phyloP scores from a whole-genome alignment of 441 rosid genomes.

The Flueggea neowawraea region DNA sequence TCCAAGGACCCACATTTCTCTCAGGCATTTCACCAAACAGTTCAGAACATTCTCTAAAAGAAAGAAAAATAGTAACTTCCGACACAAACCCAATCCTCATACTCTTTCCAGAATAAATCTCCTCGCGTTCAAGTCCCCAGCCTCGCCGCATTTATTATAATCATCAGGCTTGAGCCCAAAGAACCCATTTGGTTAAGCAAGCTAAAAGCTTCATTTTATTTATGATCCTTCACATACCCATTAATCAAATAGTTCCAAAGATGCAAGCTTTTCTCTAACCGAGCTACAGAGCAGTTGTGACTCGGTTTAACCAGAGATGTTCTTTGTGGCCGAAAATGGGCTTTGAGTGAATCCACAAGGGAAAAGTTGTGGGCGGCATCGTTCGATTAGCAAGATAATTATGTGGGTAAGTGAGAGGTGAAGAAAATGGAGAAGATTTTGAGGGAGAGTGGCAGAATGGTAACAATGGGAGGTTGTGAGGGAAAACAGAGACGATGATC shows the following conservation, averaged over 20 bases:
- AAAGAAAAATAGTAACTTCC: conserved; percentile 42
- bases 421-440: conserved; percentile 34
- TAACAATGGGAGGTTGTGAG: no score
- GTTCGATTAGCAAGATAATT: conserved; percentile 33
- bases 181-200: conserved; percentile 36
- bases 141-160: conserved; percentile 46
- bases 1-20: conserved; percentile 51
- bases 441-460: conserved; percentile 19
- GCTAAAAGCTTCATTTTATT: conserved; percentile 31
- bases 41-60: conserved; percentile 28
- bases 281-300: conserved; percentile 44
- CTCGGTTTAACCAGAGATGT: conserved; percentile 43
- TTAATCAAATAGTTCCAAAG: conserved; percentile 62
- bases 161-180: conserved; percentile 37
- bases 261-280: conserved; percentile 23
- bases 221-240: conserved; percentile 52
- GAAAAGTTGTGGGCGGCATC: conserved; percentile 45
- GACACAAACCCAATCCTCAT: conserved; percentile 33
- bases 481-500: no score
- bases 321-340: conserved; percentile 47
- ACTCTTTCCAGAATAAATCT: conserved; percentile 39
- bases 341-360: conserved; percentile 29
- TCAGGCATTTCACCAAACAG: conserved; percentile 66
- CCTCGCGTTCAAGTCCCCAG: conserved; percentile 34
- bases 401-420: conserved; percentile 33